A percentile compares a stretch with the other conserved stretches of the same genome.
phyloP scores from a whole-genome alignment of 805 yeast species.

The Debaryomyces tyrocola region DNA sequence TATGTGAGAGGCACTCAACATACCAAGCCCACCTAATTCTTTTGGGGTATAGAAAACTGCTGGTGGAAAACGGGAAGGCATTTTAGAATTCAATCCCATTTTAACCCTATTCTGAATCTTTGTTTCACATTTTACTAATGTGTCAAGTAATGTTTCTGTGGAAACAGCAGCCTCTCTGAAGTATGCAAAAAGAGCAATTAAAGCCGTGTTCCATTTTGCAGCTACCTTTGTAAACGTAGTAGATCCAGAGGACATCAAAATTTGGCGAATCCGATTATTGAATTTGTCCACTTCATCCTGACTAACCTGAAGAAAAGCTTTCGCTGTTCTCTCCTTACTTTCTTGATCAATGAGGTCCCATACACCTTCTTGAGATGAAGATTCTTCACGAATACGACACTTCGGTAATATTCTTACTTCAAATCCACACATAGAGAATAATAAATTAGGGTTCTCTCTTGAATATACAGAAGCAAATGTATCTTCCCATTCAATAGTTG shows the following conservation, averaged over 20 bases:
- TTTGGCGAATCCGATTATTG: slow-evolving; percentile 81
- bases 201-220: slow-evolving; percentile 92
- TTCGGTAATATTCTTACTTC: slow-evolving; percentile 88
- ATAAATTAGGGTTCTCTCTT: slow-evolving; percentile 81
- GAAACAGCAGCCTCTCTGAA: slow-evolving; percentile 91
- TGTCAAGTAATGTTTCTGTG: slow-evolving; percentile 74
- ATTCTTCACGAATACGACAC: slow-evolving; percentile 52
- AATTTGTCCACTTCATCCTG: slow-evolving; percentile 77
- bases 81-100: slow-evolving; percentile 92
- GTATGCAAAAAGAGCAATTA: slow-evolving; percentile 82
- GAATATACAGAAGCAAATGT: slow-evolving; percentile 87
- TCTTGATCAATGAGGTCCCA: slow-evolving; percentile 80
- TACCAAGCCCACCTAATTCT: slow-evolving; percentile 95
- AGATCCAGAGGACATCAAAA: slow-evolving; percentile 93
- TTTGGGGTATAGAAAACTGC: slow-evolving; percentile 98
- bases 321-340: slow-evolving; percentile 84
- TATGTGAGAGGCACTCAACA: slow-evolving; percentile 96
- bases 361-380: slow-evolving; percentile 72
- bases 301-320: slow-evolving; percentile 82
- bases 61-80: slow-evolving; percentile 99
- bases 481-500: slow-evolving; percentile 75
- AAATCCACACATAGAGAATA: slow-evolving; percentile 93
- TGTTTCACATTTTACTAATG: slow-evolving; percentile 87
- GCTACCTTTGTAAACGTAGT: slow-evolving; percentile 94
- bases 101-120: slow-evolving; percentile 92